phyloP scores from a whole-genome alignment of 495 filamentous ascomycete species.

The Podospora tetraspora region DNA sequence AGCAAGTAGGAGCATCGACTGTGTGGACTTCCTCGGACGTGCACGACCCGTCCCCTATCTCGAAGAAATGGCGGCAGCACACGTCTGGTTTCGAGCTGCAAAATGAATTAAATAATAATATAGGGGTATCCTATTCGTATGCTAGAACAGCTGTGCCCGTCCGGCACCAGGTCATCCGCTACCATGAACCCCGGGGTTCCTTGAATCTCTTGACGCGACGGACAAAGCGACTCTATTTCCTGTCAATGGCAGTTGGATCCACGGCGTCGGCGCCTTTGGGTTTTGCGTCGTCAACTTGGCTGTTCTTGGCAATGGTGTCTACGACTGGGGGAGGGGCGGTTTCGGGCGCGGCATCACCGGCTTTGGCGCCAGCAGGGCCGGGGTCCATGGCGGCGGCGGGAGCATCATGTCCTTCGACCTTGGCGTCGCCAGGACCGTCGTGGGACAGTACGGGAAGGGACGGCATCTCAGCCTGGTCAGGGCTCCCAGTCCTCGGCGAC shows the following conservation, averaged over 20 bases:
- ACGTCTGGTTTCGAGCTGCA: background rate
- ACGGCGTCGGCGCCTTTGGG: background rate
- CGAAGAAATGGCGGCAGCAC: background rate
- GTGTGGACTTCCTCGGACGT: background rate
- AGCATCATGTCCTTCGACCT: background rate
- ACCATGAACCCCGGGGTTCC: background rate
- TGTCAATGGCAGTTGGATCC: background rate
- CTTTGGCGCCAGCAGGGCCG: background rate
- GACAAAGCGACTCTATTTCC: background rate
- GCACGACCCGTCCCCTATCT: background rate
- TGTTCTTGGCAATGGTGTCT: background rate
- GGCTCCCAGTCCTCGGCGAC: slow-evolving; percentile 2
- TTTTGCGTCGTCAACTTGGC: background rate
- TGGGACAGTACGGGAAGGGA: background rate
- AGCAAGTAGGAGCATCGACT: background rate
- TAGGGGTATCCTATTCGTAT: background rate
- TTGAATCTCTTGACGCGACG: background rate
- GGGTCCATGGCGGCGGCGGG: background rate
- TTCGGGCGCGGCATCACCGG: background rate
- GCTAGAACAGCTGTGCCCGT: background rate
- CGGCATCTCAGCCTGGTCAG: background rate
- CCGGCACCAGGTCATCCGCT: background rate
- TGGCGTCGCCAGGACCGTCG: background rate
- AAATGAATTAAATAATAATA: background rate
- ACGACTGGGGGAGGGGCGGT: background rate